Evolutionary conservation across 2,329 filamentous ascomycete genomes (phyloP).

Genomic region (Ascosphaera acerosa): DNA sequence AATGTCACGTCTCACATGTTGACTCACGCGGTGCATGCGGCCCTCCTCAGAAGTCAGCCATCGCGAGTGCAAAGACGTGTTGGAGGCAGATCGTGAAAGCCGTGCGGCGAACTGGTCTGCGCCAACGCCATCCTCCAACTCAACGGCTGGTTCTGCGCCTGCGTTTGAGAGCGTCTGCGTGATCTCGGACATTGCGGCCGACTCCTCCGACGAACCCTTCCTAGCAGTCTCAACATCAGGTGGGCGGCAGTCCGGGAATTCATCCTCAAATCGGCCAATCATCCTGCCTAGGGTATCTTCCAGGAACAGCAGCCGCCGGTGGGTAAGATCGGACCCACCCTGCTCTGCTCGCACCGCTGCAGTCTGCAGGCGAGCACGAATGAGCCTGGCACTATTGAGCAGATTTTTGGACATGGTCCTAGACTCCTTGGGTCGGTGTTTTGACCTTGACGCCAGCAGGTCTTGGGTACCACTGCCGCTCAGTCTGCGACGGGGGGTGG

Average conservation of each 20-base stretch:
- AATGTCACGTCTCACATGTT: conserved; percentile 38
- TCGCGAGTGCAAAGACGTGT: conserved; percentile 41
- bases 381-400: conserved; percentile 67
- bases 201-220: conserved; percentile 12
- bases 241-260: conserved; percentile 69
- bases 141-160: conserved; percentile 12
- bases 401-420: conserved; percentile 88
- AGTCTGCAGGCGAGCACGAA: conserved; percentile 56
- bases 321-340: conserved; percentile 45
- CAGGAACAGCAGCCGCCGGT: conserved; percentile 63
- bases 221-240: conserved; percentile 9
- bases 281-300: conserved; percentile 73
- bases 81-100: conserved; percentile 34
- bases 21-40: conserved; percentile 40
- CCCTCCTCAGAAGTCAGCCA: conserved; percentile 44
- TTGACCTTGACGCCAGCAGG: conserved; percentile 11
- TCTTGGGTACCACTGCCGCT: conserved; percentile 27
- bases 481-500: conserved; percentile 28
- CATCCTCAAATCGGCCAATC: conserved; percentile 86
- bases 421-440: conserved; percentile 18
- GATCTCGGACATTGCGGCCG: conserved; percentile 13
- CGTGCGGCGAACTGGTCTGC: conserved; percentile 20
- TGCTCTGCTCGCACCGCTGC: conserved; percentile 52
- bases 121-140: conserved; percentile 14
- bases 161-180: conserved; percentile 16